phyloP scores from a whole-genome alignment of 495 filamentous ascomycete species.

The Podospora fimiseda region DNA sequence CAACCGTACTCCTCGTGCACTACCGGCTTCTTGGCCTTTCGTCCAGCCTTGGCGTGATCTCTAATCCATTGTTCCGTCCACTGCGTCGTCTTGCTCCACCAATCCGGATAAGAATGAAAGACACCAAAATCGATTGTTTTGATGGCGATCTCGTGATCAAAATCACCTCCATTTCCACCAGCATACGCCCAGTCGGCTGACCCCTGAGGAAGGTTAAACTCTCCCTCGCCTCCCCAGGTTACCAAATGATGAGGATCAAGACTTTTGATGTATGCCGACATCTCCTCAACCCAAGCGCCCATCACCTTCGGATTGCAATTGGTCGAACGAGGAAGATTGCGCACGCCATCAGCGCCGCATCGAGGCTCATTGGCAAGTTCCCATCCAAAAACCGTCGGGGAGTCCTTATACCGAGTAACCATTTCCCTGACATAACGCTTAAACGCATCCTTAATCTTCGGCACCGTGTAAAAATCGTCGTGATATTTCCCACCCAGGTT shows the following conservation, averaged over 20 bases:
- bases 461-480: constrained; percentile 38
- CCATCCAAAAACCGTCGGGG: constrained; percentile 47
- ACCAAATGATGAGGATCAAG: constrained; percentile 47
- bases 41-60: constrained; percentile 52
- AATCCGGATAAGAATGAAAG: constrained; percentile 60
- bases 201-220: constrained; percentile 26
- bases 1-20: constrained; percentile 64
- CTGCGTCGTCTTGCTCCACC: constrained; percentile 33
- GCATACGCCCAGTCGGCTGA: constrained; percentile 55
- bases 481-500: constrained; percentile 35
- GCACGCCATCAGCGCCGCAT: constrained; percentile 34
- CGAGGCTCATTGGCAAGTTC: constrained; percentile 52
- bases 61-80: constrained; percentile 54
- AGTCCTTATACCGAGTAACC: constrained; percentile 44
- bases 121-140: constrained; percentile 59
- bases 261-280: constrained; percentile 45
- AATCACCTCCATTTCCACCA: constrained; percentile 56
- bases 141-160: constrained; percentile 52
- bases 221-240: constrained; percentile 48
- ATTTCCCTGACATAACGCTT: constrained; percentile 46
- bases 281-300: constrained; percentile 41
- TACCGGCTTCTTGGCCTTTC: constrained; percentile 56
- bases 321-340: constrained; percentile 37
- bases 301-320: constrained; percentile 38
- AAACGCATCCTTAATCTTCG: constrained; percentile 39